These are phyloP conservation scores for Triticum aestivum DNA, from an alignment of 176 grass and related monocot species.

Conservation along the genomic window DNA sequence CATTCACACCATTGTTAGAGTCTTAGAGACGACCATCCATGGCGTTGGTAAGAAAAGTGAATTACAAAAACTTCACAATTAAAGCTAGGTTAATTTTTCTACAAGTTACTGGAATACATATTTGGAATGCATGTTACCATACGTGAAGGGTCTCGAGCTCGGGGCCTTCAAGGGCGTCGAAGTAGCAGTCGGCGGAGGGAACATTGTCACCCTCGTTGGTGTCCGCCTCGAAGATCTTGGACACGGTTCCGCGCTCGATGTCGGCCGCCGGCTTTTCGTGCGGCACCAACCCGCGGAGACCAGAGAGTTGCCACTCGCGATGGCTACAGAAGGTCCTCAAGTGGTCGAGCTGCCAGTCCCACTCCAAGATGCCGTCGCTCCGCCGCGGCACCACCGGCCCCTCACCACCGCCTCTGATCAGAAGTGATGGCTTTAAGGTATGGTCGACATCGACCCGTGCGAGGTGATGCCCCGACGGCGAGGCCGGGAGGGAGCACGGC, in stretches of 20 bases:
- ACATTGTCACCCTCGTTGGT: neutral
- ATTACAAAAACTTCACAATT: neutral
- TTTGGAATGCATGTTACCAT: neutral
- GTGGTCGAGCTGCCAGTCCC: neutral
- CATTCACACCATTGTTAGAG: neutral
- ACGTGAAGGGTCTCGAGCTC: neutral
- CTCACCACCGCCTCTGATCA: neutral
- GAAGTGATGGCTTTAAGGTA: neutral
- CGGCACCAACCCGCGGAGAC: neutral
- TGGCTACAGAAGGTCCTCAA: neutral
- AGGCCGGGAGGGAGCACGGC: too few relatives aligned
- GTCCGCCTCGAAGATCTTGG: neutral
- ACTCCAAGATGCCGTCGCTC: neutral
- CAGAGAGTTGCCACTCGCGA: neutral
- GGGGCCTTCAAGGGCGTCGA: neutral
- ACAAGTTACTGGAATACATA: too few relatives aligned
- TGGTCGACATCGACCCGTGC: neutral
- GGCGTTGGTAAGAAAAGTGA: neutral
- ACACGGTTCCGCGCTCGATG: neutral
- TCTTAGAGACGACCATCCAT: neutral
- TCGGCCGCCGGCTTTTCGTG: neutral
- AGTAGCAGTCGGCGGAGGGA: neutral
- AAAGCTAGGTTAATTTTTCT: too few relatives aligned
- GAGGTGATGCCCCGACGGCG: too few relatives aligned
- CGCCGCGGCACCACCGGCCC: neutral